A percentile compares a stretch with the other conserved stretches of the same genome.
phyloP scores from a whole-genome alignment of 306 rosid genomes.

The Heteromeles arbutifolia region DNA sequence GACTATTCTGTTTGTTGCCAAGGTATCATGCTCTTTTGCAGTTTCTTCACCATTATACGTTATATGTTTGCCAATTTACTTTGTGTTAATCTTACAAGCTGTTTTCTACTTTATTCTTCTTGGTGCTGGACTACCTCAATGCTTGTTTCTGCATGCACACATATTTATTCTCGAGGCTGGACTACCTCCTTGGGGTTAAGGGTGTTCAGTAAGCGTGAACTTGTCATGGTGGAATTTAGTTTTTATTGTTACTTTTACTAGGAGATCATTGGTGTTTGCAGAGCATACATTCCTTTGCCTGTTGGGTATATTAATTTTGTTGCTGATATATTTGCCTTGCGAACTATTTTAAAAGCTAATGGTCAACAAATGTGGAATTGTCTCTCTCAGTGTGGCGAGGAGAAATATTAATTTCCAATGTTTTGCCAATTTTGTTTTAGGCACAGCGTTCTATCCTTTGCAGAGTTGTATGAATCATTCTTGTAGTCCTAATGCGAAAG shows the following conservation, averaged over 20 bases:
- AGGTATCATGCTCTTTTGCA: slow-evolving; percentile 38
- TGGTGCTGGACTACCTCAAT: neutral
- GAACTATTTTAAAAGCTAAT: neutral
- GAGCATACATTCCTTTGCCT: neutral
- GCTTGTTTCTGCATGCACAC: neutral
- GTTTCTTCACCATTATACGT: slow-evolving; percentile 3
- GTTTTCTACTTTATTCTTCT: neutral
- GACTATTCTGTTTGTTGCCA: slow-evolving; percentile 80
- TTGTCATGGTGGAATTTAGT: neutral
- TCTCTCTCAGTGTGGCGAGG: neutral
- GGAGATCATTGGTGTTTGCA: neutral
- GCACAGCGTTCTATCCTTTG: slow-evolving; percentile 82
- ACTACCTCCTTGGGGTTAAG: neutral
- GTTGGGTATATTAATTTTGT: neutral
- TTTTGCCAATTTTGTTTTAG: slow-evolving; percentile 31
- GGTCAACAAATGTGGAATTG: neutral
- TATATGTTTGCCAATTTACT: neutral
- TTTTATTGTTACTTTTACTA: neutral
- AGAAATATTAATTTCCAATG: neutral
- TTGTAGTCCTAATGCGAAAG: slow-evolving; percentile 85
- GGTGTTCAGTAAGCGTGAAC: neutral
- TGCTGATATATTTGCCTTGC: neutral
- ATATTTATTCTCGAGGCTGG: neutral
- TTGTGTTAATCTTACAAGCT: neutral
- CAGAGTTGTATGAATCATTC: slow-evolving; percentile 97